Evolutionary conservation across 1,284 basidiomycete genomes (phyloP).

Genomic region (Neolentinus lepideus): DNA sequence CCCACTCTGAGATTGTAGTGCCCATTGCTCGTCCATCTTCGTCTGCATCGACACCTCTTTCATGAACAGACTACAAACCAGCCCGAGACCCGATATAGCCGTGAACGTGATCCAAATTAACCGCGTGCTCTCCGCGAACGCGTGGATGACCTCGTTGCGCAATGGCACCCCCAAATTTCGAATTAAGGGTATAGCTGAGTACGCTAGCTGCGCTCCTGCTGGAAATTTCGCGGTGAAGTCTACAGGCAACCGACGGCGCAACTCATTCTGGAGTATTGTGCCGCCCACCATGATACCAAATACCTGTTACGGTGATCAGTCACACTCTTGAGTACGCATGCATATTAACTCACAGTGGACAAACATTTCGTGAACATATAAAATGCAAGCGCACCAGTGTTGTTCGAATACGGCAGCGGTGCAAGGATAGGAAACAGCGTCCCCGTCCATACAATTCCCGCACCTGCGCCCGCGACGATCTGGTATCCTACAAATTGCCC

Average conservation of each 20-base stretch:
- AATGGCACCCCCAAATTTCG: slow-evolving; percentile 12
- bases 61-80: slow-evolving; percentile 20
- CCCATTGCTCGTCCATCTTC: slow-evolving; percentile 25
- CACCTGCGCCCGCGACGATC: slow-evolving; percentile 19
- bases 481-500: slow-evolving; percentile 26
- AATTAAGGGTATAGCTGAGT: slow-evolving; percentile 22
- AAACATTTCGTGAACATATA: slow-evolving; percentile 20
- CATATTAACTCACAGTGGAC: slow-evolving; percentile 15
- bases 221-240: slow-evolving; percentile 15
- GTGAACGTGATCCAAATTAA: slow-evolving; percentile 20
- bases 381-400: slow-evolving; percentile 20
- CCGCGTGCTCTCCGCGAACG: slow-evolving; percentile 23
- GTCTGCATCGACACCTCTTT: slow-evolving; percentile 22
- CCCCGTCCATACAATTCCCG: slow-evolving; percentile 15
- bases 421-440: slow-evolving; percentile 25
- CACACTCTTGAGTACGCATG: background rate
- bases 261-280: slow-evolving; percentile 22
- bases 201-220: slow-evolving; percentile 18
- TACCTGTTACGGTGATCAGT: slow-evolving; percentile 10
- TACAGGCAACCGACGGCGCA: slow-evolving; percentile 14
- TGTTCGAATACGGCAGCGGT: slow-evolving; percentile 19
- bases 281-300: slow-evolving; percentile 23
- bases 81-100: slow-evolving; percentile 19
- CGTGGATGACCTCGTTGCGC: slow-evolving; percentile 16
- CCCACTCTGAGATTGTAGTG: slow-evolving; percentile 7